A percentile compares a stretch with the other conserved stretches of the same genome.
Conservation (phyloP, 129 eudicot genomes). For the Lactuca sativa region DNA sequence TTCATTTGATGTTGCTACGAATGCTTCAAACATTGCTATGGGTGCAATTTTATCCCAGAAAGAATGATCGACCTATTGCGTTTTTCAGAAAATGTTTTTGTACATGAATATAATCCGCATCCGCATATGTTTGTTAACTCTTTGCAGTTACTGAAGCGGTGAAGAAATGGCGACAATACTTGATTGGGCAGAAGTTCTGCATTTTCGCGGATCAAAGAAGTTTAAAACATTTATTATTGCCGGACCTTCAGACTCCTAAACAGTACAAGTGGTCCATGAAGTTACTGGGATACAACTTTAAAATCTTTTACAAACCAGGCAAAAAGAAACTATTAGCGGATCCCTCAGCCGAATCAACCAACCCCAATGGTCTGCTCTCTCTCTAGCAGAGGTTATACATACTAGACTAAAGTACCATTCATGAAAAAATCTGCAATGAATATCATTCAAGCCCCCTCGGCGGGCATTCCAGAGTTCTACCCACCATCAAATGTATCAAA, state of each 20-base stretch:
- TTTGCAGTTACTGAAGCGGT: too few relatives aligned
- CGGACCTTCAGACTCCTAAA: neutral
- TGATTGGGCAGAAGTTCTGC: neutral
- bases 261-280: neutral
- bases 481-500: neutral
- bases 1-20: too few relatives aligned
- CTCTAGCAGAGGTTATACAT: neutral
- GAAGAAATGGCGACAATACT: too few relatives aligned
- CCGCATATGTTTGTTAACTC: too few relatives aligned
- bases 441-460: neutral
- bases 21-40: too few relatives aligned
- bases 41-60: too few relatives aligned
- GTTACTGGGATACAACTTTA: neutral
- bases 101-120: too few relatives aligned
- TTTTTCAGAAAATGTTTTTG: too few relatives aligned
- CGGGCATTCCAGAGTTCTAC: neutral
- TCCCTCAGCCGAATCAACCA: neutral
- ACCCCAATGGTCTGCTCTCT: neutral
- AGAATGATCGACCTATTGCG: too few relatives aligned
- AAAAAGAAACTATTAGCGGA: neutral
- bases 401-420: too few relatives aligned
- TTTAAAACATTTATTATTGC: neutral
- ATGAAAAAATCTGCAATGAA: neutral
- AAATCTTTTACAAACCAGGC: neutral
- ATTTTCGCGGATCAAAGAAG: too few relatives aligned